Percentiles rank a stretch among this genome's conserved stretches.
These are phyloP conservation scores for Fusarium oxysporum DNA, from an alignment of 2,329 filamentous ascomycete species.

Conservation along the genomic window DNA sequence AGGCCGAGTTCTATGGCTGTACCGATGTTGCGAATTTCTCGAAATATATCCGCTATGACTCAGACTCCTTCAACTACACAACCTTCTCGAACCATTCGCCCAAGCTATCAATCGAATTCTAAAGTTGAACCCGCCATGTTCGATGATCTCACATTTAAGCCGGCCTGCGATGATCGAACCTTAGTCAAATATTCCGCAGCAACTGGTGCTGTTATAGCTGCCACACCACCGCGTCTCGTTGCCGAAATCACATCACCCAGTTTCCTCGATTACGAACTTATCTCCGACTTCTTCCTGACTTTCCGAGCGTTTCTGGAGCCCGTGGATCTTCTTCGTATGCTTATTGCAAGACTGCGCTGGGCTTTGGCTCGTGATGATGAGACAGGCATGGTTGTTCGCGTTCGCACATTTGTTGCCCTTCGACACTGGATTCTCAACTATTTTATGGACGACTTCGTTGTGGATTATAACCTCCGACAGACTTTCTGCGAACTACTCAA, in stretches of 20 bases:
- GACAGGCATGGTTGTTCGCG: conserved; percentile 91
- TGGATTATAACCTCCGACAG: conserved; percentile 77
- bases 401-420: conserved; percentile 93
- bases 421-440: conserved; percentile 99
- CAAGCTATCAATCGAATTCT: conserved; percentile 61
- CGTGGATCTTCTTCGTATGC: conserved; percentile 80
- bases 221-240: conserved; percentile 89
- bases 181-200: conserved; percentile 84
- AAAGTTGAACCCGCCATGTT: conserved; percentile 81
- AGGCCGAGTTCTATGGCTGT: conserved; percentile 54
- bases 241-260: conserved; percentile 96
- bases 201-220: conserved; percentile 83
- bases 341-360: conserved; percentile 89
- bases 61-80: conserved; percentile 52
- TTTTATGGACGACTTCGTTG: conserved; percentile 92
- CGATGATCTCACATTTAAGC: conserved; percentile 81
- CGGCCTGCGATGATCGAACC: conserved; percentile 79
- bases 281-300: conserved; percentile 98
- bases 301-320: conserved; percentile 88
- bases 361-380: conserved; percentile 84
- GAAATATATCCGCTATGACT: conserved; percentile 38
- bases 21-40: conserved; percentile 51
- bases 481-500: conserved; percentile 88
- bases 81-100: conserved; percentile 55
- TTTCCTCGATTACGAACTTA: conserved; percentile 95